These are phyloP conservation scores for Tillandsia leiboldiana DNA, from an alignment of 176 grass and related monocot genomes.

Conservation along the genomic window DNA sequence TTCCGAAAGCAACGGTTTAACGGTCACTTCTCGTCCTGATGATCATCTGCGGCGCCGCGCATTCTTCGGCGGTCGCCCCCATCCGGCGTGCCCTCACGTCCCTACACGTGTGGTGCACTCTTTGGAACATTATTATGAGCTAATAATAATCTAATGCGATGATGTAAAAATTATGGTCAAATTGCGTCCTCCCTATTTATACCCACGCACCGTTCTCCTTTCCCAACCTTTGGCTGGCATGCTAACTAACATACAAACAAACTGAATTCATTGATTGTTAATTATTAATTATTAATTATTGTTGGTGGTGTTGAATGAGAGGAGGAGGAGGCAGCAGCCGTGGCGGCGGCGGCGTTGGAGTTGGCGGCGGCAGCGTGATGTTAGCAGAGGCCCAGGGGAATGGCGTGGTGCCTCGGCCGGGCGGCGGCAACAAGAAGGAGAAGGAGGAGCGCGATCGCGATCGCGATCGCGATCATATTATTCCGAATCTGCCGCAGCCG, in stretches of 20 bases:
- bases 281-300: no score
- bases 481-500: constrained; percentile 6
- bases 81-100: no score
- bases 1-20: not conserved
- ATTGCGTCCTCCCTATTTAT: not conserved
- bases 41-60: not conserved
- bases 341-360: no score
- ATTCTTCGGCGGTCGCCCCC: not conserved
- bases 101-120: no score
- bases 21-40: not conserved
- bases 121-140: no score
- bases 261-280: no score
- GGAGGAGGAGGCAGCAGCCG: not conserved
- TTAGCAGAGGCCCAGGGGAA: not conserved
- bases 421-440: no score
- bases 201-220: not conserved
- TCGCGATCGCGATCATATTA: no score
- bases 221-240: not conserved
- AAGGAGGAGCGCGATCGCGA: no score
- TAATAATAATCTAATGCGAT: no score
- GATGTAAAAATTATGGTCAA: no score
- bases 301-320: not conserved
- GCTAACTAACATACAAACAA: no score
- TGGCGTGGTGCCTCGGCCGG: not conserved
- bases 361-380: not conserved